Percentiles rank a stretch among this genome's conserved stretches.
phyloP scores from a whole-genome alignment of 2,329 filamentous ascomycete species.

The Fusarium ambrosium region DNA sequence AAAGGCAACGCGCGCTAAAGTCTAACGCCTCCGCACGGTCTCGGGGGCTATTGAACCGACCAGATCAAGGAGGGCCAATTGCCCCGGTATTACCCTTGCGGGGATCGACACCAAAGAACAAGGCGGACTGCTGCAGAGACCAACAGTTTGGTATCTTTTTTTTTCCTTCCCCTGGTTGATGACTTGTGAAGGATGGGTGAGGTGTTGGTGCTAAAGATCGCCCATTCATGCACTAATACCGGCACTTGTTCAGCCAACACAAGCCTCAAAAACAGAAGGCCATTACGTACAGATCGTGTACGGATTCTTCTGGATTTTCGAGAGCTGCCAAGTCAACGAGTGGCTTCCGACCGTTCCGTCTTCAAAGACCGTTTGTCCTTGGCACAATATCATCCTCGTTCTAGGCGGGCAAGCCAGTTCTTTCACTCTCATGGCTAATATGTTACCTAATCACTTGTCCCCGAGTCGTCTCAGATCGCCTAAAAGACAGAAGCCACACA shows the following conservation, averaged over 20 bases:
- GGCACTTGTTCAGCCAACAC: neutral
- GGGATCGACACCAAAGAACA: neutral
- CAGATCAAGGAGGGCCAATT: neutral
- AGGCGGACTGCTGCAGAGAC: neutral
- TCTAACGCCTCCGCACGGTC: neutral
- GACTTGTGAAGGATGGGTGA: neutral
- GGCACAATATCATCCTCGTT: neutral
- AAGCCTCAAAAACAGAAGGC: neutral
- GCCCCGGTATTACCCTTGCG: neutral
- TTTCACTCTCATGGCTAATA: neutral
- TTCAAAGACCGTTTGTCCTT: neutral
- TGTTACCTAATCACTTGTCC: neutral
- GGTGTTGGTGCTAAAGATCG: neutral
- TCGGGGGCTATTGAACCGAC: constrained; percentile 2
- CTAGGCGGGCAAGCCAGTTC: neutral
- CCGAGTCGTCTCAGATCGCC: neutral
- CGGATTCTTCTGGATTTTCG: too few species aligned
- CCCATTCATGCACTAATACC: neutral
- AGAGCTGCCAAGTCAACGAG: neutral
- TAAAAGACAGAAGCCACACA: neutral
- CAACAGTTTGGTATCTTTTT: neutral
- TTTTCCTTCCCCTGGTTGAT: neutral
- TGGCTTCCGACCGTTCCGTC: neutral
- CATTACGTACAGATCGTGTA: neutral
- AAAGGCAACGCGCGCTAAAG: neutral